Conservation (phyloP, 2,329 filamentous ascomycete genomes). For the Epichloe typhina region DNA sequence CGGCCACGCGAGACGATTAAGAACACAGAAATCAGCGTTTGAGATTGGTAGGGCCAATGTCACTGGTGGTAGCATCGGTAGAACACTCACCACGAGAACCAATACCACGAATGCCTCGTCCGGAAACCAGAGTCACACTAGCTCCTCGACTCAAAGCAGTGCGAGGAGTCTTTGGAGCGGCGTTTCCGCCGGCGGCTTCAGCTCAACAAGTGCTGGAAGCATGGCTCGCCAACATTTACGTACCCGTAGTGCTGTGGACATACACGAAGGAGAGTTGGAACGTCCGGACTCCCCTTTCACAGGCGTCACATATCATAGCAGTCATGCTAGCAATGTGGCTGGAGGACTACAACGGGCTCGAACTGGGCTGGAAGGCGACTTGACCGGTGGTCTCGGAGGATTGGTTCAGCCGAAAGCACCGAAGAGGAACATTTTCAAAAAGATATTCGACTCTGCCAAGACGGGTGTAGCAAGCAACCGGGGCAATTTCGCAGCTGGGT, state of each 20-base stretch:
- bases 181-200: conserved; percentile 77
- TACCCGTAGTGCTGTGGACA: conserved; percentile 52
- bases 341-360: conserved; percentile 46
- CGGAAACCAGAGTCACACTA: conserved; percentile 58
- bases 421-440: conserved; percentile 86
- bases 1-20: conserved; percentile 33
- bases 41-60: conserved; percentile 46
- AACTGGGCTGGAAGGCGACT: conserved; percentile 51
- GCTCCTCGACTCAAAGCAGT: conserved; percentile 64
- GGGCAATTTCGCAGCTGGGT: conserved; percentile 59
- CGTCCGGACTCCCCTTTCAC: conserved; percentile 55
- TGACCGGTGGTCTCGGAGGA: conserved; percentile 60
- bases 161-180: conserved; percentile 89
- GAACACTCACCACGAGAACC: conserved; percentile 82
- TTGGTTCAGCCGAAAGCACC: conserved; percentile 63
- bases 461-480: conserved; percentile 83
- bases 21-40: conserved; percentile 61
- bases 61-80: conserved; percentile 39
- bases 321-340: conserved; percentile 51
- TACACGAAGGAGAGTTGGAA: conserved; percentile 40
- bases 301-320: conserved; percentile 82
- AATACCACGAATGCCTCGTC: conserved; percentile 68
- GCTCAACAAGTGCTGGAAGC: conserved; percentile 89
- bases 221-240: conserved; percentile 63
- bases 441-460: conserved; percentile 87